A percentile compares a stretch with the other conserved stretches of the same genome.
phyloP scores from a whole-genome alignment of 345 rosid genomes.

The Clausena lansium region DNA sequence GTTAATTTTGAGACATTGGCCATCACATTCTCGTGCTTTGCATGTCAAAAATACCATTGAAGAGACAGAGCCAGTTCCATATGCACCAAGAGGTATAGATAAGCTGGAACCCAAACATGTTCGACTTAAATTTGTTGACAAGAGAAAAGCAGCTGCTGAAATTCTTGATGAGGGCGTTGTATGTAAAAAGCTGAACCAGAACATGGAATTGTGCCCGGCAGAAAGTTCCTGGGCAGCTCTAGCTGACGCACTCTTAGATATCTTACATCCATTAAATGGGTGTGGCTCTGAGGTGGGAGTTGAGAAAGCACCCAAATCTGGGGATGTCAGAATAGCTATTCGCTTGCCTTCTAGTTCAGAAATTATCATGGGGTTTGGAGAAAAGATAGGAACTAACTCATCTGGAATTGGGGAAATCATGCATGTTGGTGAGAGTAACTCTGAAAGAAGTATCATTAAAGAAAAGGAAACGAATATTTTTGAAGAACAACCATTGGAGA shows the following conservation, averaged over 20 bases:
- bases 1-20: slow-evolving; percentile 97
- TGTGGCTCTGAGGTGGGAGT: slow-evolving; percentile 29
- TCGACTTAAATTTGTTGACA: slow-evolving; percentile 82
- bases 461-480: slow-evolving; percentile 49
- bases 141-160: slow-evolving; percentile 68
- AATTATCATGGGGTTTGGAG: slow-evolving; percentile 34
- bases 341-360: slow-evolving; percentile 45
- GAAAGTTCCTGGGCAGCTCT: slow-evolving; percentile 81
- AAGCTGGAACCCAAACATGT: slow-evolving; percentile 80
- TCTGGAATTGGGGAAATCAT: slow-evolving; percentile 33
- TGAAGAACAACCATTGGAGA: slow-evolving; percentile 90
- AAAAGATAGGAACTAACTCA: slow-evolving; percentile 37
- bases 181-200: slow-evolving; percentile 54
- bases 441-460: slow-evolving; percentile 45
- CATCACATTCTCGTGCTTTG: slow-evolving; percentile 95
- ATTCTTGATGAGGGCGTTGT: slow-evolving; percentile 45
- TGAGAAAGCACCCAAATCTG: slow-evolving; percentile 46
- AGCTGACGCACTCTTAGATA: slow-evolving; percentile 60
- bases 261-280: slow-evolving; percentile 52
- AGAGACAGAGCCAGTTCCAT: slow-evolving; percentile 72
- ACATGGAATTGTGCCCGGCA: slow-evolving; percentile 48
- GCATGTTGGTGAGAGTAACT: slow-evolving; percentile 42
- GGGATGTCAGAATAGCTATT: slow-evolving; percentile 67
- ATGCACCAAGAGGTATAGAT: slow-evolving; percentile 94
- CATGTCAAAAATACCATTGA: slow-evolving; percentile 73